Percentiles rank a stretch among this genome's conserved stretches.
Evolutionary conservation across 2,329 filamentous ascomycete genomes (phyloP).

Genomic region (Neofusicoccum sp.): DNA sequence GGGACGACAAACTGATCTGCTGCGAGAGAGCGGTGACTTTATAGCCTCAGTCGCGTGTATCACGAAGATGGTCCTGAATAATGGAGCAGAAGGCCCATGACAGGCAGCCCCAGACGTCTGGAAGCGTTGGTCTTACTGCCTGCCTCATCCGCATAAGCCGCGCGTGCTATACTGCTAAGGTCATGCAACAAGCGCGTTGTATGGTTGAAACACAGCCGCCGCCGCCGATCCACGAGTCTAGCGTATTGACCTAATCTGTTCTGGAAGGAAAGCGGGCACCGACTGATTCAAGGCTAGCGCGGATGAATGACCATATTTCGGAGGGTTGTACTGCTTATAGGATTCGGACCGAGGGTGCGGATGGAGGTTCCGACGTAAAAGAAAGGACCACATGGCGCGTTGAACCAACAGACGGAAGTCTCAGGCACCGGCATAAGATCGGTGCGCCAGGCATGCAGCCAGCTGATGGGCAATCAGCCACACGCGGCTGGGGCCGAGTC

Average conservation of each 20-base stretch:
- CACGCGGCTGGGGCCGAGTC: not conserved
- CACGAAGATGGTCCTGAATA: not conserved
- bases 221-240: not conserved
- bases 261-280: not conserved
- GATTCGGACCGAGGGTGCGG: not conserved
- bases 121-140: not conserved
- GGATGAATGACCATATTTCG: not conserved
- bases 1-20: not conserved
- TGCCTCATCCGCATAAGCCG: conserved; percentile 7
- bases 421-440: not conserved
- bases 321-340: not conserved
- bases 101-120: conserved; percentile 4
- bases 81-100: not conserved
- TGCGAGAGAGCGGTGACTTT: not conserved
- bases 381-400: not conserved
- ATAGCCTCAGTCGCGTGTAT: not conserved
- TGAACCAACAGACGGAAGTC: not conserved
- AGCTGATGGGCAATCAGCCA: not conserved
- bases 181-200: not conserved
- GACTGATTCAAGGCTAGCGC: not conserved
- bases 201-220: not conserved
- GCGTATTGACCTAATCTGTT: not conserved
- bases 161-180: not conserved
- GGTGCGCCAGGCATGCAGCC: not conserved
- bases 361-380: not conserved